Evolutionary conservation across 805 yeast genomes (phyloP), one percentile per base, ranked within the genome.

Genomic region (Diddensiella santjacobensis): DNA sequence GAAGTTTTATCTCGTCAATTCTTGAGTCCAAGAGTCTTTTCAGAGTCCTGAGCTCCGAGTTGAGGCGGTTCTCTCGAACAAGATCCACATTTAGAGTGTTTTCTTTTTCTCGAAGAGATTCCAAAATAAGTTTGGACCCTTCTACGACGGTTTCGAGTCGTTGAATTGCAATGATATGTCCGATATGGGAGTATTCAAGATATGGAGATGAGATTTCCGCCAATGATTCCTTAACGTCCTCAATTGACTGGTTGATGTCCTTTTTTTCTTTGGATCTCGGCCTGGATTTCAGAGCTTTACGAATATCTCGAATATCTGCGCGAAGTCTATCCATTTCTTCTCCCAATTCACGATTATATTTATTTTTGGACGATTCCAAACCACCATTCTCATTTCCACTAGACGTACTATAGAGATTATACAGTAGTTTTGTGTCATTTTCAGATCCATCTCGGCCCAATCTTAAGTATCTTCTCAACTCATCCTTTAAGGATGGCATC

Each of bases 101-200:
- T 15, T 37, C 43, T 19, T 47, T 22, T 20, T 24, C 35, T 15
- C 29, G 40, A 18, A 49, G 31, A 10, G 6, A 4, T 24, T 49
- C 44, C 13, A 45, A n/a, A 5, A 42, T 35, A 8, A 18, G n/a
- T 17, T 18, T 22, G 2, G 49, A 36, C 15, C 42, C 26, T 8
- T 22, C 45, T 11, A 45, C 38, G 4, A 33, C 23, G 4, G 40
- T n/a, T 22, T 49, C 50, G 8, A 49, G 44, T 3, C 45, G 31
- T 17, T 35, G 19, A 18, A 42, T 26, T 22, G 48, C 44, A n/a
- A 49, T 29, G 13, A 49, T 45, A 3, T 23, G 47, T 15, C 45
- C 15, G 10, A 45, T 5, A 4, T 36, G 19, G 11, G 43, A 33
- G 4, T 46, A 37, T 4, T 47, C n/a, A 4, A 24, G 4, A 3